Percentiles rank a stretch among this genome's conserved stretches.
These are phyloP conservation scores for Podaxis sp. DNA, from an alignment of 768 basidiomycete species.

Conservation along the genomic window DNA sequence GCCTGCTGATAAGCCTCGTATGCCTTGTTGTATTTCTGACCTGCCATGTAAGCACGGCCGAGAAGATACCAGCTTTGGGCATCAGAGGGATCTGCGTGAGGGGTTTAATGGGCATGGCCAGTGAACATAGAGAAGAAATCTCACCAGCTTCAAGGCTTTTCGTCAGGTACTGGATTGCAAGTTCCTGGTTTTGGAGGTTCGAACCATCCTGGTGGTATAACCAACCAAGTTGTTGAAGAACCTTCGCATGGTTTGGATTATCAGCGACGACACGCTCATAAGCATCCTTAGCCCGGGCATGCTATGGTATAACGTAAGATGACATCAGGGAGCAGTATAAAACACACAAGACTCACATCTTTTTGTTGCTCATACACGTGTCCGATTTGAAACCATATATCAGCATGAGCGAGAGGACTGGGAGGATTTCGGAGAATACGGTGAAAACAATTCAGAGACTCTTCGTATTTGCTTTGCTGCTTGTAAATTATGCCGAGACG, in stretches of 20 bases:
- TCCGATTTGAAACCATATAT: slow-evolving; percentile 99
- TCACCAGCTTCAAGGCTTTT: slow-evolving; percentile 93
- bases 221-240: slow-evolving; percentile 97
- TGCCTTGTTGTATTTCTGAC: slow-evolving; percentile 98
- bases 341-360: slow-evolving; percentile 59
- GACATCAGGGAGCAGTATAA: slow-evolving; percentile 16
- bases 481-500: slow-evolving; percentile 99
- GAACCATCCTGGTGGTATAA: slow-evolving; percentile 95
- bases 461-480: slow-evolving; percentile 92
- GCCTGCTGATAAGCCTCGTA: slow-evolving; percentile 99
- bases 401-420: slow-evolving; percentile 91
- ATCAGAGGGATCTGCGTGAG: slow-evolving; percentile 78
- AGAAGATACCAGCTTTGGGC: slow-evolving; percentile 99
- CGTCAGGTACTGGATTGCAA: slow-evolving; percentile 90
- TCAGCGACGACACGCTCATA: slow-evolving; percentile 94
- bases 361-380: slow-evolving; percentile 98
- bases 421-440: slow-evolving; percentile 96
- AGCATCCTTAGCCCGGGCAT: slow-evolving; percentile 87
- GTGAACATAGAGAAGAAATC: slow-evolving; percentile 24
- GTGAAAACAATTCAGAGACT: slow-evolving; percentile 90
- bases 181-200: slow-evolving; percentile 93
- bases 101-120: slow-evolving; percentile 4
- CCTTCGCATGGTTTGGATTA: slow-evolving; percentile 94
- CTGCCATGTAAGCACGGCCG: slow-evolving; percentile 98
- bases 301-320: slow-evolving; percentile 44